Conservation (phyloP, 352 stramenopile genomes). For the Thalassiosira sp. region DNA sequence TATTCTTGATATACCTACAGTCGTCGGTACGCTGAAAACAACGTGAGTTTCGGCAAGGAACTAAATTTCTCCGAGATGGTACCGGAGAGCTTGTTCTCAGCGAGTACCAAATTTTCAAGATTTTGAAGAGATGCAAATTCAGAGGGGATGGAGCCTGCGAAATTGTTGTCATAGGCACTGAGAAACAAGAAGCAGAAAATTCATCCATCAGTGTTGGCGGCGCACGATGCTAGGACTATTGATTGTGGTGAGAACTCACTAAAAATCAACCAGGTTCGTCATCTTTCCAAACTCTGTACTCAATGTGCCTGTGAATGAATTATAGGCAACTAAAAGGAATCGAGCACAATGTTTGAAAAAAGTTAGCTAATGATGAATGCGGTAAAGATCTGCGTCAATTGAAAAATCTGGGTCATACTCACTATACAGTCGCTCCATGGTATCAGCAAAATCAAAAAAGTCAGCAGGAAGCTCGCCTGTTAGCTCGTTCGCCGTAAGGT, state of each 20-base stretch:
- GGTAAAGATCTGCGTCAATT: not conserved
- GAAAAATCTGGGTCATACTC: conserved; percentile 14
- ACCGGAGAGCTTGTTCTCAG: conserved; percentile 60
- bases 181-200: not conserved
- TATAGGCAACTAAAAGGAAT: conserved; percentile 56
- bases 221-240: not conserved
- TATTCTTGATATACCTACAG: conserved; percentile 12
- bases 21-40: conserved; percentile 52
- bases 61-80: conserved; percentile 55
- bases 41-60: conserved; percentile 49
- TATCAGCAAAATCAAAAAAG: conserved; percentile 58
- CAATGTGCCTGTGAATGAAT: conserved; percentile 67
- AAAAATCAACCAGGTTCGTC: conserved; percentile 58
- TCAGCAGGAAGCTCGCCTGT: conserved; percentile 49
- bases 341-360: not conserved
- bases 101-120: conserved; percentile 68
- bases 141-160: conserved; percentile 63
- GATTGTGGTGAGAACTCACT: conserved; percentile 21
- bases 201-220: not conserved
- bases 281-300: conserved; percentile 61
- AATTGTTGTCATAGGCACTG: conserved; percentile 57
- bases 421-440: conserved; percentile 55
- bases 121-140: conserved; percentile 54
- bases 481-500: conserved; percentile 57
- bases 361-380: conserved; percentile 1